Conservation (phyloP, 306 rosid genomes). For the Mimosa pudica region DNA sequence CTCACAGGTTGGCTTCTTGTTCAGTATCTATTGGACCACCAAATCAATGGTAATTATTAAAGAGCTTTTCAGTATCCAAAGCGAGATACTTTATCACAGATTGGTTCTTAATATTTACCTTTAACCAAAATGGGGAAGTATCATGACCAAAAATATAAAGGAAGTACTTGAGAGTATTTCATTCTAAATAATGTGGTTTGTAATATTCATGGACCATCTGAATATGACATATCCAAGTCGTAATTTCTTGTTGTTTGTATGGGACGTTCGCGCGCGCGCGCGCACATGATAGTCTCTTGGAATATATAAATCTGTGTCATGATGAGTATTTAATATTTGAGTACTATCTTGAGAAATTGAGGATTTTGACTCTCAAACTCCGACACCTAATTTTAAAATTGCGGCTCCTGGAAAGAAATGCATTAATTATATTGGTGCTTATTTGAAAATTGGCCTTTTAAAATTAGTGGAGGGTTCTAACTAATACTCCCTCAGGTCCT, state of each 20-base stretch:
- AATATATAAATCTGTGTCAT: background rate
- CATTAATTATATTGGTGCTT: too few relatives aligned
- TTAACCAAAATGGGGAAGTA: conserved; percentile 17
- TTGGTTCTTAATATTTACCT: conserved; percentile 19
- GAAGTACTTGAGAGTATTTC: background rate
- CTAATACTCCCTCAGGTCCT: too few relatives aligned
- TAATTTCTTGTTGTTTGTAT: background rate
- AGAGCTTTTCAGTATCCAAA: conserved; percentile 20
- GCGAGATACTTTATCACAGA: conserved; percentile 8
- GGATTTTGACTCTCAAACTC: too few relatives aligned
- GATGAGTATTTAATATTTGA: too few relatives aligned
- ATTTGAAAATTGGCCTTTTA: too few relatives aligned
- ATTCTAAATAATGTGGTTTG: background rate
- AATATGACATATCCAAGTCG: background rate
- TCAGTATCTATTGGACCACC: conserved; percentile 37
- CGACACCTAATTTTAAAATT: too few relatives aligned
- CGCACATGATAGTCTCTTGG: background rate
- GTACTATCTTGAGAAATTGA: too few relatives aligned
- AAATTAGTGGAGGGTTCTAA: too few relatives aligned
- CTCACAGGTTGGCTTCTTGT: conserved; percentile 21
- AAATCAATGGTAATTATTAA: conserved; percentile 12
- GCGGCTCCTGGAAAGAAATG: too few relatives aligned
- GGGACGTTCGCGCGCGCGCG: too few relatives aligned
- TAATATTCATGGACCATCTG: background rate
- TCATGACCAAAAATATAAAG: background rate